Conservation (phyloP, 352 stramenopile species). For the Phytophthora sp. region DNA sequence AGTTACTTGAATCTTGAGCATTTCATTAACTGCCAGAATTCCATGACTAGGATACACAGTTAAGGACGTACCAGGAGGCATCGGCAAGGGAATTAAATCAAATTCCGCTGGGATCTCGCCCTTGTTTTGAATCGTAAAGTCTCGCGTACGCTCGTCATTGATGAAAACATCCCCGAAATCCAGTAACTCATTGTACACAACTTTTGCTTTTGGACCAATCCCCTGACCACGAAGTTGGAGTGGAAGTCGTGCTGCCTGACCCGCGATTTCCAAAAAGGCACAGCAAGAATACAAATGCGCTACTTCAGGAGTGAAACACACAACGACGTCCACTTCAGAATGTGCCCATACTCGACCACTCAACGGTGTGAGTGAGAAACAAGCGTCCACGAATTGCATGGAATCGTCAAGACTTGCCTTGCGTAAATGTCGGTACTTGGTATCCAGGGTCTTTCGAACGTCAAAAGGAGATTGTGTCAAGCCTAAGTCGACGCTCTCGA, state of each 20-base stretch:
- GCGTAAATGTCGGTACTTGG: conserved; percentile 92
- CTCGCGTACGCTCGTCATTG: conserved; percentile 83
- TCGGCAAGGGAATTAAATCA: conserved; percentile 54
- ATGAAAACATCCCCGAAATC: conserved; percentile 97
- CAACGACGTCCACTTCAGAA: conserved; percentile 90
- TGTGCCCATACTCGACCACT: conserved; percentile 92
- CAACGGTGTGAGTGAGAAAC: conserved; percentile 91
- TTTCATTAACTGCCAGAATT: conserved; percentile 77
- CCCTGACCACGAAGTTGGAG: conserved; percentile 90
- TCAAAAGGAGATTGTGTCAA: conserved; percentile 64
- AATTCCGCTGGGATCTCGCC: conserved; percentile 93
- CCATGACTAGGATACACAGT: conserved; percentile 55
- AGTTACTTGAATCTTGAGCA: conserved; percentile 82
- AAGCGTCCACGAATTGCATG: conserved; percentile 95
- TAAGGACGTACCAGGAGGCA: conserved; percentile 45
- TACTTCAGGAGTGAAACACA: conserved; percentile 88
- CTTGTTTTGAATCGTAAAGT: conserved; percentile 94
- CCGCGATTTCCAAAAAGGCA: conserved; percentile 91
- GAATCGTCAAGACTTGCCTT: conserved; percentile 89
- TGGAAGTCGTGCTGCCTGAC: conserved; percentile 88
- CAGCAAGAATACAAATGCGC: conserved; percentile 83
- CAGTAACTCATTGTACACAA: conserved; percentile 94
- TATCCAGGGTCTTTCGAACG: conserved; percentile 69
- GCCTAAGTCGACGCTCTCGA: conserved; percentile 20
- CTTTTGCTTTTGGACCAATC: conserved; percentile 92